Percentiles rank a stretch among this genome's conserved stretches.
Conservation (phyloP, 1,139 yeast species). For the Pichia sp. region DNA sequence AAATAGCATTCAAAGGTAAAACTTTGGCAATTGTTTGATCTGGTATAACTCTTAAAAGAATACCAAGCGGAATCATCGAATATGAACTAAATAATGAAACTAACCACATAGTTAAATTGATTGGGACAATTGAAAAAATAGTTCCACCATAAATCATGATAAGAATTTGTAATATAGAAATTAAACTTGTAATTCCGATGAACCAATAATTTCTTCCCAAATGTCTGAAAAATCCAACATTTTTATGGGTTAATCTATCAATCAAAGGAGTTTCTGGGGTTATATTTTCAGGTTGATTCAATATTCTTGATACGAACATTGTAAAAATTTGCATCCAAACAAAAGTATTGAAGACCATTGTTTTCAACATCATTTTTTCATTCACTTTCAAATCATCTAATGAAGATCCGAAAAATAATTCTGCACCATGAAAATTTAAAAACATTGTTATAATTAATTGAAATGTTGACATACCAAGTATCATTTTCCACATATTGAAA, state of each 20-base stretch:
- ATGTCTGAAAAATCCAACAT: constrained; percentile 77
- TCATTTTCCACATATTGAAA: constrained; percentile 98
- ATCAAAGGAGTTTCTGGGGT: constrained; percentile 53
- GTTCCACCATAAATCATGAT: constrained; percentile 98
- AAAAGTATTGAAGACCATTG: constrained; percentile 90
- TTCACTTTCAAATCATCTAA: constrained; percentile 32
- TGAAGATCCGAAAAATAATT: constrained; percentile 44
- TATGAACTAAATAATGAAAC: constrained; percentile 81
- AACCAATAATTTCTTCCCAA: constrained; percentile 78
- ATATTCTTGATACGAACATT: constrained; percentile 80
- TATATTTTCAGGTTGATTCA: constrained; percentile 59
- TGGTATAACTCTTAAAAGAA: constrained; percentile 69
- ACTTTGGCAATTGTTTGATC: constrained; percentile 63
- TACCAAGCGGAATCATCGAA: constrained; percentile 74
- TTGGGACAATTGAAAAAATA: constrained; percentile 76
- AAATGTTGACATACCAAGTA: constrained; percentile 72
- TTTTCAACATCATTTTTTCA: constrained; percentile 55
- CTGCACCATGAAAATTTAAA: constrained; percentile 69
- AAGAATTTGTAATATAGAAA: constrained; percentile 76
- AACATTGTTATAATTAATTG: constrained; percentile 76
- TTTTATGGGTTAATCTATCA: constrained; percentile 50
- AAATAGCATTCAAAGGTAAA: constrained; percentile 61
- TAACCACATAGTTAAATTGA: constrained; percentile 84
- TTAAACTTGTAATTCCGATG: constrained; percentile 58
- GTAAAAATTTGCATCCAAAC: constrained; percentile 98